Conservation (phyloP, 176 grass and related monocot species). For the Oryza meyeriana region DNA sequence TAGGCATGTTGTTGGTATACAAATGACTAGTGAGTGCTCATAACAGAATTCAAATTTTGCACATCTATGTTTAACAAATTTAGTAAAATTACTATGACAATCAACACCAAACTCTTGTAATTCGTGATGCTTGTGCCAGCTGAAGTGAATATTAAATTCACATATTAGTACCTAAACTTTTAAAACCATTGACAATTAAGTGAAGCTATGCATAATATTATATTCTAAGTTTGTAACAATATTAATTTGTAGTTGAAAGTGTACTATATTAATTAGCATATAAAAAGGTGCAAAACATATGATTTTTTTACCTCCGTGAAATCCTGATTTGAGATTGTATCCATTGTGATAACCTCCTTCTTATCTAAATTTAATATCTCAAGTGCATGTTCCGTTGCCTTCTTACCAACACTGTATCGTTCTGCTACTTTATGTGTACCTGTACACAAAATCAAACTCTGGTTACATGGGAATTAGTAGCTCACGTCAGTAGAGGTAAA, state of each 20-base stretch:
- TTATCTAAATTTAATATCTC: slow-evolving; percentile 98
- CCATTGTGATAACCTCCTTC: slow-evolving; percentile 78
- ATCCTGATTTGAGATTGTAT: slow-evolving; percentile 96
- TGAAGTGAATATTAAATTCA: slow-evolving; percentile 1
- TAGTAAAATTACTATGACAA: neutral
- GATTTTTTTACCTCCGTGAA: slow-evolving; percentile 72
- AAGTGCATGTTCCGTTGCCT: slow-evolving; percentile 80
- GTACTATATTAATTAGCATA: slow-evolving; percentile 20
- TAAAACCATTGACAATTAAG: neutral
- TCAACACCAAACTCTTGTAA: neutral
- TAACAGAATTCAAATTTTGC: slow-evolving; percentile 17
- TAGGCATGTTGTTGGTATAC: neutral
- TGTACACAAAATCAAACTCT: slow-evolving; percentile 47
- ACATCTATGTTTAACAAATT: slow-evolving; percentile 13
- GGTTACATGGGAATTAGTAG: slow-evolving; percentile 31
- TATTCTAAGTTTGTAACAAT: neutral
- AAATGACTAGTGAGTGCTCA: neutral
- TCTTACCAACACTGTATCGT: slow-evolving; percentile 86
- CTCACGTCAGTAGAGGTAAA: neutral
- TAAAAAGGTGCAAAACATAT: slow-evolving; percentile 7
- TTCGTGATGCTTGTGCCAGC: neutral
- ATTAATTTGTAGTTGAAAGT: neutral
- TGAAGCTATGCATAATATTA: neutral
- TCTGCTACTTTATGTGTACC: slow-evolving; percentile 75
- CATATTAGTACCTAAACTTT: neutral